Conservation (phyloP, 805 yeast genomes). For the Zygosaccharomyces bailii region DNA sequence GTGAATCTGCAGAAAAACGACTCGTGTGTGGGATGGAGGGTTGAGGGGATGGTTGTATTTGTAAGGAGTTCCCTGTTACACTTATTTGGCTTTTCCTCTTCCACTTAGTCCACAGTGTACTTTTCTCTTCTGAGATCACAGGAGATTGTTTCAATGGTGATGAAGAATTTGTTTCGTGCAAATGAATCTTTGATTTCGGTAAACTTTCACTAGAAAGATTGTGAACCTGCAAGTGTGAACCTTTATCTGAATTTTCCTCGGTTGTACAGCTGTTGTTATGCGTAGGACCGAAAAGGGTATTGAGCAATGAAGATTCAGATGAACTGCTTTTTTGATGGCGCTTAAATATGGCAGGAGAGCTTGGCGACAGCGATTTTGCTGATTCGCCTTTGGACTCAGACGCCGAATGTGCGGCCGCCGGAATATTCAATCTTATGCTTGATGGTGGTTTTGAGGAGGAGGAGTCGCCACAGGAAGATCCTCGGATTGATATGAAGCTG, state of each 20-base stretch:
- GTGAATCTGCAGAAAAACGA: constrained; percentile 5
- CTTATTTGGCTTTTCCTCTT: constrained; percentile 28
- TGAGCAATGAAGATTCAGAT: constrained; percentile 49
- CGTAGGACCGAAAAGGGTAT: constrained; percentile 37
- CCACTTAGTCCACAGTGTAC: constrained; percentile 30
- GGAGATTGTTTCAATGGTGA: constrained; percentile 19
- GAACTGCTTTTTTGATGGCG: constrained; percentile 64
- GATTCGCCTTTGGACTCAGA: constrained; percentile 17
- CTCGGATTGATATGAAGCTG: constrained; percentile 35
- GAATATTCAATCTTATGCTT: constrained; percentile 29
- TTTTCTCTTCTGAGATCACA: constrained; percentile 23
- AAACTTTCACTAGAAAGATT: constrained; percentile 20
- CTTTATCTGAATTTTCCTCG: constrained; percentile 8
- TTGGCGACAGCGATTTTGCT: constrained; percentile 23
- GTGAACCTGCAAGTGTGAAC: constrained; percentile 8
- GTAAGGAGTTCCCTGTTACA: constrained; percentile 2
- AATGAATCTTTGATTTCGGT: constrained; percentile 13
- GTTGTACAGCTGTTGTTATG: constrained; percentile 14
- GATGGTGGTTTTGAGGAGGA: constrained; percentile 16
- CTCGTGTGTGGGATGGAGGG: constrained; percentile 11
- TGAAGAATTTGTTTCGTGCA: constrained; percentile 12
- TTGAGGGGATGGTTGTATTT: neutral
- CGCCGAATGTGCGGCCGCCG: constrained; percentile 27
- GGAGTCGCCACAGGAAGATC: constrained; percentile 15
- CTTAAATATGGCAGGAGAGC: constrained; percentile 50